A percentile compares a stretch with the other conserved stretches of the same genome.
Conservation (phyloP, 2,329 filamentous ascomycete genomes). For the Tolypocladium ovalisporum region DNA sequence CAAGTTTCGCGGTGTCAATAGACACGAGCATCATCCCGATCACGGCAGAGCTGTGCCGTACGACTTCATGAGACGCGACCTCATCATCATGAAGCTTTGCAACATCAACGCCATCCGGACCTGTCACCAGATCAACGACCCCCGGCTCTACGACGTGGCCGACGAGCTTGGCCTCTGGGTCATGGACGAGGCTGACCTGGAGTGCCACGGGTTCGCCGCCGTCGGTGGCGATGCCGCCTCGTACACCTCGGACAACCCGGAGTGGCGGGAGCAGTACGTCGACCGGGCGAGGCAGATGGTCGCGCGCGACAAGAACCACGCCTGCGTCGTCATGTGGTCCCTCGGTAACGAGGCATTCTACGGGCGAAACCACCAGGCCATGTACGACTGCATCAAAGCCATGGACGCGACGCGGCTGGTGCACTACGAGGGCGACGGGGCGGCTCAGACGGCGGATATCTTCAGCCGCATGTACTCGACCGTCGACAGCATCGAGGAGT, state of each 20-base stretch:
- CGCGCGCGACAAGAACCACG: conserved; percentile 46
- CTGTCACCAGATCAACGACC: conserved; percentile 55
- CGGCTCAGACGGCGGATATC: conserved; percentile 50
- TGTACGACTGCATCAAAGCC: conserved; percentile 52
- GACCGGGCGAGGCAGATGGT: conserved; percentile 57
- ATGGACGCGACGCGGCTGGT: conserved; percentile 47
- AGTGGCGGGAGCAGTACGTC: conserved; percentile 54
- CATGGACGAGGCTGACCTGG: conserved; percentile 45
- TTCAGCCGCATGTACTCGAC: conserved; percentile 56
- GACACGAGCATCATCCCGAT: conserved; percentile 58
- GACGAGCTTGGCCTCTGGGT: conserved; percentile 56
- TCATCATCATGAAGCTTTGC: conserved; percentile 55
- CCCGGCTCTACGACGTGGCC: conserved; percentile 47
- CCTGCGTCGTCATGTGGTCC: conserved; percentile 60
- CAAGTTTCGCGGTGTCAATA: conserved; percentile 57
- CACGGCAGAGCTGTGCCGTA: conserved; percentile 51
- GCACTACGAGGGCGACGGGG: conserved; percentile 54
- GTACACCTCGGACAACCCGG: conserved; percentile 48
- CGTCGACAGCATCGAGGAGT: conserved; percentile 30
- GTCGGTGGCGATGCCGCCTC: conserved; percentile 20
- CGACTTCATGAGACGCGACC: conserved; percentile 48
- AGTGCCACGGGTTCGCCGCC: conserved; percentile 39
- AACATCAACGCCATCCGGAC: conserved; percentile 63
- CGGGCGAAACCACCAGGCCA: conserved; percentile 54
- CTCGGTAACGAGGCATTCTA: conserved; percentile 65